Evolutionary conservation across 176 grass and related monocot species (phyloP), one percentile per base, ranked within the genome.

Genomic region (barley (Hordeum vulgare)): DNA sequence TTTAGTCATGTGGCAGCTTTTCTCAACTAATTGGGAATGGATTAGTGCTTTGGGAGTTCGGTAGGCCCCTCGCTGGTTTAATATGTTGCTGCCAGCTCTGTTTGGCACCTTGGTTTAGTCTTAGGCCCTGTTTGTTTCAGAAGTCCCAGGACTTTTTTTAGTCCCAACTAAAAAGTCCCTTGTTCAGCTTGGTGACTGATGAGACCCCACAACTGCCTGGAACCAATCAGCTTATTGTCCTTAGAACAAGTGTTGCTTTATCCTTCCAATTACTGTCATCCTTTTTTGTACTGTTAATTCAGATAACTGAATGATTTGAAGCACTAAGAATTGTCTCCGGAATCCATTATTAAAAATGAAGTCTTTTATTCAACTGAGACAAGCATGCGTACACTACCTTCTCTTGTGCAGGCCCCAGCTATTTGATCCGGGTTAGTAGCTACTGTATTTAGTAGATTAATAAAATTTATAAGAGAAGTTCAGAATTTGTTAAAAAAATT

Each of bases 161-260:
- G n/a, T n/a, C n/a, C n/a, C n/a, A n/a, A n/a, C n/a, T n/a, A n/a
- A n/a, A n/a, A n/a, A n/a, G n/a, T n/a, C n/a, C n/a, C n/a, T n/a
- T n/a, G n/a, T 66, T 74, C 27, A 17, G 26, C 33, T 25, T 74
- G 74, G n/a, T 15, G 12, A 81, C 24, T 21, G 15, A 66, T 82
- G 4, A 42, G 26, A 12, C 17, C 65, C 34, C 12, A 71, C n/a
- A 29, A 29, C 64, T 72, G 35, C 11, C 34, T 73, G 74, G 27
- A 15, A 49, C 63, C 45, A 37, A 53, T 35, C 45, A 37, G 5
- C 34, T 81, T 33, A 24, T 61, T 45, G 54, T 73, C 18, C 8
- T 80, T 80, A 66, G n/a, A 60, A 29, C 68, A 61, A 33, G 6
- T 82, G 10, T 17, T 71, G 34, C 80, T 71, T n/a, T 71, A 59